Base-by-base conservation (phyloP, 1,284 basidiomycete genomes). In the Cutaneotrichosporon sp. region DNA sequence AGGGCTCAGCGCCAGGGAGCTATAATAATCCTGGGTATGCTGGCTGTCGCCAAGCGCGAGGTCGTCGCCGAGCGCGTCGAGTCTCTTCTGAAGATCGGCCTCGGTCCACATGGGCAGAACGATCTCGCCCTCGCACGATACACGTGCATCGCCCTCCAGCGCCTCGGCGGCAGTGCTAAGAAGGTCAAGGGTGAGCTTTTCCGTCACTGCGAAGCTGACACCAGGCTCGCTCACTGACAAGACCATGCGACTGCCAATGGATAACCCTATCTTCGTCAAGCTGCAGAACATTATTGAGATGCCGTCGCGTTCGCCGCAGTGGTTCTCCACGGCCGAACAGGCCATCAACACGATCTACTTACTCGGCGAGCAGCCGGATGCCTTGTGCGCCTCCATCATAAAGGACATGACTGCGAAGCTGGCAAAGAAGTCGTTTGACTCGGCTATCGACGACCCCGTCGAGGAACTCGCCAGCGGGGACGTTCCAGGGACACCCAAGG, bases 281-380 rank as follows among this genome's bases (percentile, higher is more conserved):
- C 79, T 98, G 4, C 83, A 88, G 64, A 85, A 87, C 2, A 80
- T 84, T 6, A 81, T 96, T 43, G 83, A 90, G 64, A 78, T 82
- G 43, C 85, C 88, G 0, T 87, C 84, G 49, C 80, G 83, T 32
- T 86, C 85, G n/a, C 88, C 85, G 62, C 90, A 93, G 54, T 96
- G 92, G 91, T 50, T 98, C 68, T 85, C 86, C 11, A 84, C 97
- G 76, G 90, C 96, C 0, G 94, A 99, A 70, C 91, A 98, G 72
- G 90, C 87, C 4, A 85, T 99, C 74, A 97, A 98, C 70, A 92
- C 94, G 0, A 87, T 97, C 51, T 98, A 97, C 66, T 84, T 88
- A 0, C 82, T 98, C 1, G 92, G 89, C 19, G 90, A 97, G 65
- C 91, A 94, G 64, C 96, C 94, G 0, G 94, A 97, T 68, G 74